phyloP scores from a whole-genome alignment of 2,329 filamentous ascomycete species.

The Claviceps monticola region DNA sequence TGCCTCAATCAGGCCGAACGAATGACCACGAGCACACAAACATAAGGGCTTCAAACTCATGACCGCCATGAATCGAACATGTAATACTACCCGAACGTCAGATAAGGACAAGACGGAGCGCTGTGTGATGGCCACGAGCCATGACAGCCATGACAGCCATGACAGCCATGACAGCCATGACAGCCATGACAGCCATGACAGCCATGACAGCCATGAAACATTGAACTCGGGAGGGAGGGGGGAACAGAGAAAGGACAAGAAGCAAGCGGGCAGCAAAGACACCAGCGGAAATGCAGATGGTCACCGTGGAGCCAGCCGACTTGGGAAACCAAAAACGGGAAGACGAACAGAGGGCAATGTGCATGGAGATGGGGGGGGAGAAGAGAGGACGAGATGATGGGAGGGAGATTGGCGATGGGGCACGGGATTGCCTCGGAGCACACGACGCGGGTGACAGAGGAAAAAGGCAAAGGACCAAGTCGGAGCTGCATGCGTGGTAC shows the following conservation, averaged over 20 bases:
- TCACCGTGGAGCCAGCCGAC: background rate
- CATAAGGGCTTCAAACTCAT: slow-evolving; percentile 5
- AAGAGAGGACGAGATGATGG: background rate
- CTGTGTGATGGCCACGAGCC: slow-evolving; percentile 2
- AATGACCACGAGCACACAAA: slow-evolving; percentile 3
- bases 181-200: slow-evolving; percentile 4
- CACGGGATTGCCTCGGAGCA: slow-evolving; percentile 1
- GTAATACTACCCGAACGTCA: background rate
- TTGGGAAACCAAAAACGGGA: background rate
- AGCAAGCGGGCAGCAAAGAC: background rate
- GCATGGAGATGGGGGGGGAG: background rate
- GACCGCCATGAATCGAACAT: slow-evolving; percentile 1
- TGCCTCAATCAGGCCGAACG: slow-evolving; percentile 8
- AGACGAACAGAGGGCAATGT: background rate
- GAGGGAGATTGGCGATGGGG: background rate
- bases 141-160: slow-evolving; percentile 4
- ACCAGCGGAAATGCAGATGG: background rate
- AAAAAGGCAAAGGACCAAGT: background rate
- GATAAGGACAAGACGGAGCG: background rate
- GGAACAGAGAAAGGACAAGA: background rate
- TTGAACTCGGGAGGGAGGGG: background rate
- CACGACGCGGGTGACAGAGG: background rate
- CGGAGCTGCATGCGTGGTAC: background rate
- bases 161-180: slow-evolving; percentile 4
- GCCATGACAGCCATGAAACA: slow-evolving; percentile 4